phyloP scores from a whole-genome alignment of 2,329 filamentous ascomycete species.

The Venturia oleaginea region DNA sequence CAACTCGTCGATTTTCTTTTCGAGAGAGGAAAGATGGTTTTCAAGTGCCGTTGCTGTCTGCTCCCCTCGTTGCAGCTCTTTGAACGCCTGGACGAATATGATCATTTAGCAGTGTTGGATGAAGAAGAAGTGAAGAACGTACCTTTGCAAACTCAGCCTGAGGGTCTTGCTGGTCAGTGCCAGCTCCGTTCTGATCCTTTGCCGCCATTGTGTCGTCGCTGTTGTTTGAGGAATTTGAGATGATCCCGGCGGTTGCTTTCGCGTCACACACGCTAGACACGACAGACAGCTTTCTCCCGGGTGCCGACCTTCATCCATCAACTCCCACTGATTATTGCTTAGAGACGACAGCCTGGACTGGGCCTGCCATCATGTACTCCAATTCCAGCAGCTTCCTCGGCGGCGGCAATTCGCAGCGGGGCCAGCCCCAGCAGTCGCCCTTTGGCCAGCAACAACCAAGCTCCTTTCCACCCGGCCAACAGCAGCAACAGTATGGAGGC shows the following conservation, averaged over 20 bases:
- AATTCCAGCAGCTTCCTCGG: conserved; percentile 80
- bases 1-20: conserved; percentile 46
- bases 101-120: background rate
- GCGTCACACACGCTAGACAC: background rate
- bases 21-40: conserved; percentile 43
- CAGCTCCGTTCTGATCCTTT: conserved; percentile 22
- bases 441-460: conserved; percentile 47
- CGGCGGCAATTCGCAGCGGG: conserved; percentile 64
- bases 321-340: conserved; percentile 12
- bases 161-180: background rate
- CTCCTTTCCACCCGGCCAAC: conserved; percentile 44
- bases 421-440: conserved; percentile 46
- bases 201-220: conserved; percentile 22
- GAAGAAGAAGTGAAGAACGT: background rate
- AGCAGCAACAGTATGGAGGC: conserved; percentile 52
- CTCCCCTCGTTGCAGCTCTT: conserved; percentile 46
- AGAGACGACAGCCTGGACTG: background rate
- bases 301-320: background rate
- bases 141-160: conserved; percentile 5
- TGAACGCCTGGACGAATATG: conserved; percentile 34
- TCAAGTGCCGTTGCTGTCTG: conserved; percentile 46
- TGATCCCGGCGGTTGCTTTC: background rate
- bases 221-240: background rate
- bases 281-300: background rate
- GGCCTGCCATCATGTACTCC: conserved; percentile 61